Evolutionary conservation across 305 asterid genomes (phyloP), one percentile per base, ranked within the genome.

Genomic region (Fraxinus angustifolia): DNA sequence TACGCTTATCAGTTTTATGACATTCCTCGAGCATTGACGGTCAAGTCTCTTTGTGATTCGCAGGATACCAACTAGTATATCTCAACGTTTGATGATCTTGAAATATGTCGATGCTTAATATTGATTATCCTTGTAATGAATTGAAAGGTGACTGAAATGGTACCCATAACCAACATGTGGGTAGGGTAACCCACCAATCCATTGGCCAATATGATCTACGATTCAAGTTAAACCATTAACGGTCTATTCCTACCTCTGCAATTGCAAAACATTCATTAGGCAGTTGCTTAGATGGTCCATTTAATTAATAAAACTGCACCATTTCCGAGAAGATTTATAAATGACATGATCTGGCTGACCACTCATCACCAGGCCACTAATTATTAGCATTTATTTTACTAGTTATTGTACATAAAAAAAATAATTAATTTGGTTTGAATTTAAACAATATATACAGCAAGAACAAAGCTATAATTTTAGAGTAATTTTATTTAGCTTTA

Each of bases 281-380:
- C 71, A 68, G 89, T 89, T 90, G 88, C 72, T 81, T 62, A 17
- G 3, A 67, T 84, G 88, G 86, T 82, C 88, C 88, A 83, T 73
- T 71, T 28, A 53, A 56, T 83, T 50, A 75, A 73, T 56, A 30
- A 80, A 17, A 58, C 70, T 12, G 45, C 79, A 80, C 82, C n/a
- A 60, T 38, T 14, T 42, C 31, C 53, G 6, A 53, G 79, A 73
- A 73, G 78, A 72, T 38, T 62, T 50, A 73, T 67, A 83, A 81
- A 81, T 84, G 78, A 8, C 76, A 48, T 68, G 38, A 79, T 84
- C 67, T 56, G 67, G 28, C 67, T 5, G 26, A 17, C 26, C 0
- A n/a, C 65, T 56, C 65, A 6, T 17, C 65, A 56, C 65, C 8
- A 56, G 28, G 12, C 28, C 26, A 56, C 67, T 56, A 19, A 56